Evolutionary conservation across 352 stramenopile species (phyloP), one percentile per base, ranked within the genome.

Genomic region (Elongisporangium senticosum): DNA sequence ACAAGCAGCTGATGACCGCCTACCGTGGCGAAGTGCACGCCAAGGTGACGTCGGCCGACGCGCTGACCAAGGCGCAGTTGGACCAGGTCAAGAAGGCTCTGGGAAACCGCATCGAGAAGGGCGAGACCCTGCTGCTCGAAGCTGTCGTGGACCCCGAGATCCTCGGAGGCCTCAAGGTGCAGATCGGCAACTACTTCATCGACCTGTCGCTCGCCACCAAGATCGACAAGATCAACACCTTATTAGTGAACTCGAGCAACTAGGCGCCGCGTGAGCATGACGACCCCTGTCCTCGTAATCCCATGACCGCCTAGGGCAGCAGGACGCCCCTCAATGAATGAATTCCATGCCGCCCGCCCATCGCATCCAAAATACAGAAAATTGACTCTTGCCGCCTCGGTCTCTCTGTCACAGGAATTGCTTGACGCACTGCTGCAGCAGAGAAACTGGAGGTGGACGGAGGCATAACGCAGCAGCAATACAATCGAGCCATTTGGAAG

Each of bases 131-230:
- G 55, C 74, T 97, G 58, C 75, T 98, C 50, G 86, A 92, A 59
- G 92, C 83, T 26, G 79, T 97, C 50, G 91, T 98, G 28, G 90
- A 98, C 85, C 91, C 95, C 14, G 83, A 86, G 61, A 98, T 98
- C 70, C 71, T 98, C 62, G 96, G 96, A 37, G 96, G 96, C 63
- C 86, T 98, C 59, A 97, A 98, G 81, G 93, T 98, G 63, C 93
- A 98, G 80, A 98, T 98, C 75, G 96, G 94, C 66, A 97, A 98
- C 80, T 96, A 97, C 83, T 98, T 98, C 77, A 97, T 98, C 68
- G 96, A 98, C 79, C 72, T 98, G 67, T 98, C 91, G 68, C 83
- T 98, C 53, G 86, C 87, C 52, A 97, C 86, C 63, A 95, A 96
- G 78, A 98, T 98, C 76, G 93, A 98, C 67, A 96, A 97, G 82